A percentile compares a stretch with the other conserved stretches of the same genome.
phyloP scores from a whole-genome alignment of 139 green algal species.

The Pleodorina starrii region DNA sequence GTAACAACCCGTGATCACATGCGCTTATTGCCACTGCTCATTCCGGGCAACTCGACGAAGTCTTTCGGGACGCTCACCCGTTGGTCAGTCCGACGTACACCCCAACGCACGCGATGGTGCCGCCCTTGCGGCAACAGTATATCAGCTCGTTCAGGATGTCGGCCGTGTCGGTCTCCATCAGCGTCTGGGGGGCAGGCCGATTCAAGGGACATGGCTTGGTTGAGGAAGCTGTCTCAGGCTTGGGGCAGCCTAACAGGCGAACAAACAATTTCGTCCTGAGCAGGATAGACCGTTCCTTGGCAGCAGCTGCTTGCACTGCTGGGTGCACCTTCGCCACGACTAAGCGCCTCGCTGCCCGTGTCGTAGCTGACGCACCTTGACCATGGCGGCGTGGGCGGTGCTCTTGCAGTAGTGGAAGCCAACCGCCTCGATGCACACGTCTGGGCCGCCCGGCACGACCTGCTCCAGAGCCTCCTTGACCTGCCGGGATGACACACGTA shows the following conservation, averaged over 20 bases:
- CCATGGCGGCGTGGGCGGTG: conserved; percentile 58
- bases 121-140: conserved; percentile 66
- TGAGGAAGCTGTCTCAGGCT: no score
- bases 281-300: no score
- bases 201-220: no score
- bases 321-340: no score
- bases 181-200: conserved; percentile 6
- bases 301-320: no score
- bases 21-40: background rate
- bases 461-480: conserved; percentile 34
- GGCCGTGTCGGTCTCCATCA: conserved; percentile 80
- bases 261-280: no score
- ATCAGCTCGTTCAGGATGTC: conserved; percentile 89
- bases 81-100: conserved; percentile 75
- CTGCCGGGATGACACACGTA: conserved; percentile 18
- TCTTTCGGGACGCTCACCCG: no score
- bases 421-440: conserved; percentile 82
- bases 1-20: background rate
- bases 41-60: no score
- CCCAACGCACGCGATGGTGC: conserved; percentile 56
- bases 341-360: no score
- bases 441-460: conserved; percentile 58
- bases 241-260: no score
- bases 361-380: conserved; percentile 42
- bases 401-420: conserved; percentile 82